A percentile compares a stretch with the other conserved stretches of the same genome.
These are phyloP conservation scores for Jamesozyma hellenica DNA, from an alignment of 805 yeast genomes.

Conservation along the genomic window DNA sequence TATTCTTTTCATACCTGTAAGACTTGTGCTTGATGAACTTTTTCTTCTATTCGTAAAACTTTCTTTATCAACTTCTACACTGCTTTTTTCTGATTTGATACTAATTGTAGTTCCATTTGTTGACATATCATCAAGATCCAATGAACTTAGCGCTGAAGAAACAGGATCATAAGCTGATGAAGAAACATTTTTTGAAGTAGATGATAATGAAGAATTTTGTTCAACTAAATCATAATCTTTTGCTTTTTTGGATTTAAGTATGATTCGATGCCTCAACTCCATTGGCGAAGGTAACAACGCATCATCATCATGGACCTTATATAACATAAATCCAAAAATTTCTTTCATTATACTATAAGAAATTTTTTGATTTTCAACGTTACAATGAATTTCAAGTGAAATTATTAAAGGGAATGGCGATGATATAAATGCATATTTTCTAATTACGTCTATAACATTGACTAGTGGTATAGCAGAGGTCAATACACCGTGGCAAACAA, in stretches of 20 bases:
- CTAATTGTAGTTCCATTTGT: background rate
- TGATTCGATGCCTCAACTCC: conserved; percentile 56
- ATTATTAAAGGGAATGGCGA: conserved; percentile 79
- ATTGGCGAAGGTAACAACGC: conserved; percentile 57
- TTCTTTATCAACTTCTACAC: background rate
- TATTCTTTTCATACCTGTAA: conserved; percentile 14
- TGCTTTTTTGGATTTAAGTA: conserved; percentile 70
- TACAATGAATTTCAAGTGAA: conserved; percentile 80
- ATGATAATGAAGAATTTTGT: background rate
- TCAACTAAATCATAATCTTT: conserved; percentile 3
- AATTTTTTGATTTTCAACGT: conserved; percentile 50
- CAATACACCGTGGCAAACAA: conserved; percentile 86
- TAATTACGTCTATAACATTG: conserved; percentile 62
- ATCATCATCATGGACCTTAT: conserved; percentile 21
- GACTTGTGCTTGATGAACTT: background rate
- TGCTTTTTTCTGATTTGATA: background rate
- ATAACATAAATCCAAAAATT: conserved; percentile 49
- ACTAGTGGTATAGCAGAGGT: conserved; percentile 62
- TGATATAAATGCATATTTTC: conserved; percentile 80
- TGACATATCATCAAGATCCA: conserved; percentile 22
- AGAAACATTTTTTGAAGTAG: conserved; percentile 5
- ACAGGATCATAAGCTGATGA: conserved; percentile 12
- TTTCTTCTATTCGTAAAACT: background rate
- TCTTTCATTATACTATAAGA: conserved; percentile 45
- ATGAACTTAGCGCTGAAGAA: conserved; percentile 28